Base-by-base conservation (phyloP, 2,329 filamentous ascomycete genomes). In the Emydomyces testavorans region DNA sequence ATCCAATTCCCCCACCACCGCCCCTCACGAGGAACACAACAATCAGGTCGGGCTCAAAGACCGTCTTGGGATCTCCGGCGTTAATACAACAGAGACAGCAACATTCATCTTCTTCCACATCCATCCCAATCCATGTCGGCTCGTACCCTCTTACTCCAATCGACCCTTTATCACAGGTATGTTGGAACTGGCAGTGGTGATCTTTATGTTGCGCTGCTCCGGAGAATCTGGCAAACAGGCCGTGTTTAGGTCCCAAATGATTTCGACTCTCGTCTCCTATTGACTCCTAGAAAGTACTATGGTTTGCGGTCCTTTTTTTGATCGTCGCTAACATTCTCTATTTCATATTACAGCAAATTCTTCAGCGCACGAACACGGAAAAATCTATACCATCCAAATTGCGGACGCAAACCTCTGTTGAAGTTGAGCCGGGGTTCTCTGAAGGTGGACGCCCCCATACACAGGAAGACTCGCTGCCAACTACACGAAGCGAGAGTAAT, bases 161-260 rank as follows among this genome's bases (percentile, higher is more conserved):
- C 52, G 80, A 84, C 62, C 80, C 80, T 49, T 68, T 83, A 54
- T 83, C 80, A 44, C 78, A 83, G 65, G 79, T 83, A 73, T 55
- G 18, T 16, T 24, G 28, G 24, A 18, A 20, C 10, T 10, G 7
- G 38, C n/a, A n/a, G 39, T 42, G 28, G 3, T 13, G 3, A 4
- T 41, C 16, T 18, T 23, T 42, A 53, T 37, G 8, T 13, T 51
- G 10, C 23, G 32, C 32, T 44, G 32, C 36, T 29, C 18, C 18
- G 53, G 37, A n/a, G 18, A n/a, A 29, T 23, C 3, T 21, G 7
- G 15, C 18, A 15, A 39, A 2, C 15, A 20, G 34, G 24, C 16
- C 34, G 15, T 24, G n/a, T 18, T 36, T 13, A 34, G 26, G 26
- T 28, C 26, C 5, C 26, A 28, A 28, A 11, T 11, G 26, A 28